Base-by-base conservation (phyloP, 148 eudicot genomes). In the Camellia lanceoleosa region DNA sequence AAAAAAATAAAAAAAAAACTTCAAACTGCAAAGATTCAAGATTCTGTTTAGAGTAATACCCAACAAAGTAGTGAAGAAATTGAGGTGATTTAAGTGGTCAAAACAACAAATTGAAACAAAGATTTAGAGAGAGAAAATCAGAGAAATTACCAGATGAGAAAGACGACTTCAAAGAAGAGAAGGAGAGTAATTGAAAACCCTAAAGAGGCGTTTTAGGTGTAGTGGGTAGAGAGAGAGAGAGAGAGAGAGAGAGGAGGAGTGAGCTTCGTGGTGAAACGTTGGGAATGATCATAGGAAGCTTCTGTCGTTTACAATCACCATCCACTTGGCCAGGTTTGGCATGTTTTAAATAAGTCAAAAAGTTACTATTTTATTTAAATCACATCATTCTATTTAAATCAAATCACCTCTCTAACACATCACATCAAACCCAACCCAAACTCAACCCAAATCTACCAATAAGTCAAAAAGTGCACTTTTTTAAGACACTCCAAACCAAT, bases 281-380 rank as follows among this genome's bases (percentile, higher is more conserved):
- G 56, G 78, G 72, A 76, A 76, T 62, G 55, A 60, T 62, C 41
- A 5, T 4, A 13, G 78, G 68, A 76, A 76, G 68, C 56, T 76
- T 61, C 68, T 61, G 59, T 5, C 61, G 54, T 49, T 49, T n/a
- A n/a, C 3, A 7, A 49, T 49, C 52, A 4, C 3, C 10, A 13
- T 43, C 72, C 7, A 68, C 16, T n/a, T n/a, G n/a, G n/a, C n/a
- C n/a, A n/a, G n/a, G n/a, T n/a, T n/a, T n/a, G n/a, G n/a, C n/a
- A n/a, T n/a, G n/a, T n/a, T n/a, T n/a, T n/a, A n/a, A n/a, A n/a
- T n/a, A n/a, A n/a, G n/a, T n/a, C n/a, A n/a, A n/a, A n/a, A n/a
- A n/a, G n/a, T n/a, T n/a, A n/a, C n/a, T n/a, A n/a, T n/a, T n/a
- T n/a, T n/a, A n/a, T n/a, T n/a, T n/a, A n/a, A n/a, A n/a, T n/a